These are phyloP conservation scores for Hippophae rhamnoides DNA, from an alignment of 306 rosid genomes.

Conservation along the genomic window DNA sequence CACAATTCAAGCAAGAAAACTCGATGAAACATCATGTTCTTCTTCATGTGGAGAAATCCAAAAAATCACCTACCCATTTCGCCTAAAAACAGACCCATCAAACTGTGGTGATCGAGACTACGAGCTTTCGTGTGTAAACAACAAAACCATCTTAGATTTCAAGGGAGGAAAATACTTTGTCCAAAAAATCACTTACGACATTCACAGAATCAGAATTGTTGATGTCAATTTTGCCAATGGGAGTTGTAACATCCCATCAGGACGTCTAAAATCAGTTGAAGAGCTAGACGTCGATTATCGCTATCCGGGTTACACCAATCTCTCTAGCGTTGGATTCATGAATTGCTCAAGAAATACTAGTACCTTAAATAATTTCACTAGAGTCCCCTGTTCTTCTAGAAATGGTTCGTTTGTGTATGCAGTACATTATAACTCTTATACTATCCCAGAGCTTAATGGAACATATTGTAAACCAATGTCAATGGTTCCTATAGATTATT, in stretches of 20 bases:
- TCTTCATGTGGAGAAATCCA: conserved; percentile 7
- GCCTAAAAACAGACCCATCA: conserved; percentile 9
- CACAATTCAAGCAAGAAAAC: background rate
- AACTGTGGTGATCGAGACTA: conserved; percentile 11
- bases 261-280: too few species aligned
- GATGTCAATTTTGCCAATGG: conserved; percentile 20
- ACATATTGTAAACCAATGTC: too few species aligned
- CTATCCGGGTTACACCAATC: too few species aligned
- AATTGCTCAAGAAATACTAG: too few species aligned
- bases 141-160: conserved; percentile 10
- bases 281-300: too few species aligned
- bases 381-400: too few species aligned
- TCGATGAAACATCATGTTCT: background rate
- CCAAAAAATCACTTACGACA: conserved; percentile 3
- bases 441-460: too few species aligned
- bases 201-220: background rate
- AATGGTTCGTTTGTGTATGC: too few species aligned
- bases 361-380: too few species aligned
- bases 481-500: too few species aligned
- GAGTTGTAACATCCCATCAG: conserved; percentile 12
- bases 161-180: conserved; percentile 8
- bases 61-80: conserved; percentile 19
- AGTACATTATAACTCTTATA: too few species aligned
- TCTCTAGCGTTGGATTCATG: too few species aligned
- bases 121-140: conserved; percentile 14